Evolutionary conservation across 352 stramenopile species (phyloP), one percentile per base, ranked within the genome.

Genomic region (Globisporangium apiculatum): DNA sequence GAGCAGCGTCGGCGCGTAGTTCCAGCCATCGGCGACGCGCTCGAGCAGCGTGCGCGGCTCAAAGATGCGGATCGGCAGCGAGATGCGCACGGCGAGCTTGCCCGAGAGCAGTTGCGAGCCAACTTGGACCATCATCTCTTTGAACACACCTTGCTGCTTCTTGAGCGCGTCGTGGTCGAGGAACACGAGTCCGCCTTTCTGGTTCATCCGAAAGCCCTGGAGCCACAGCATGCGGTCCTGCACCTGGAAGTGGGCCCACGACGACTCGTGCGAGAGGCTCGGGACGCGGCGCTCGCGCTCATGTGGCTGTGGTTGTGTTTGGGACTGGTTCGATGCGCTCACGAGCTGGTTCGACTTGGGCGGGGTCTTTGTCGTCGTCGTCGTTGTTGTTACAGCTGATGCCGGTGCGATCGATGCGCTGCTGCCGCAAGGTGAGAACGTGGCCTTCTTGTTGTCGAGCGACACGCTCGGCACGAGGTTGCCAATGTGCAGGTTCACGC

Each of bases 81-180:
- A 92, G 47, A 89, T 86, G 51, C 79, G 73, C 37, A 90, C 77
- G 0, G 72, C 76, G 3, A 88, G 60, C 51, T 89, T 92, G 43
- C 82, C 82, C 1, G 69, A 77, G 12, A 92, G 61, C 8, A 92
- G 55, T 51, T 89, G 78, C 35, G 78, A 76, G 18, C 82, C 79
- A 10, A 90, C 78, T 45, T 89, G 76, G 51, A 86, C 53, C 82
- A 92, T 87, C 40, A 92, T 65, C 7, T 90, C 79, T 53, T 89
- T 90, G 61, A 90, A 73, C 24, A 90, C 79, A n/a, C 82, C 78
- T 51, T 90, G 78, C 54, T 92, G 83, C 53, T 86, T 89, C 67
- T 89, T 89, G 51, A 89, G 72, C 18, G 66, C 57, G 9, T 89
- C 80, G 41, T 76, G 68, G 58, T 92, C 80, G 36, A 79, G 67